Evolutionary conservation across 2,329 filamentous ascomycete species (phyloP), one percentile per base, ranked within the genome.

Genomic region (Paraphoma chrysanthemicola): DNA sequence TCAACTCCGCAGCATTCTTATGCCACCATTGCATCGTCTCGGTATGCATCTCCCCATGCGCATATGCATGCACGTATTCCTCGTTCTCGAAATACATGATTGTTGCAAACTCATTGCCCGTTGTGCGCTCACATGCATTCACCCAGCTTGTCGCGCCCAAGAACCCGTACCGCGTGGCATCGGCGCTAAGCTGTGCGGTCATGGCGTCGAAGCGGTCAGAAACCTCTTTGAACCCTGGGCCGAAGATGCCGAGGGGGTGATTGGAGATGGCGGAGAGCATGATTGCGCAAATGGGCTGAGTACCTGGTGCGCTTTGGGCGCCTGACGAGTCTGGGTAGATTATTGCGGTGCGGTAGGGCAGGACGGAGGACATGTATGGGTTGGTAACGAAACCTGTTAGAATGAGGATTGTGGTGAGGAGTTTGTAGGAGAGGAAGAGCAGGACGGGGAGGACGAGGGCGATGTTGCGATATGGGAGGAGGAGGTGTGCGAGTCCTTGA

Each of bases 81-180:
- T 61, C 55, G 33, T 61, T 61, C 36, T 58, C 52, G 44, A 58
- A 58, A 28, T 56, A 61, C 33, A 58, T 4, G 5, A 58, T 56
- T 1, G 31, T 41, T 44, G 57, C 52, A 33, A 49, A 52, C 48
- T 58, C 55, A 29, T 53, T 61, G 6, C 49, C 46, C 3, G 52
- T 56, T 1, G 45, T 44, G 36, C 51, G 52, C 17, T 58, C 50
- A 2, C 10, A 9, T 0, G 53, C 55, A 28, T 54, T 53, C 6
- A 58, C 14, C 59, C 59, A 61, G 2, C 39, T 10, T 6, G 55
- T 58, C 14, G 36, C 42, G 1, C 55, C 55, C 3, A 61, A 39
- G 28, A 51, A 58, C 0, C 55, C 53, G n/a, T 56, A 42, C 4
- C 4, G 46, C 1, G 52, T 52, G 3, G 55, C 55, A 7, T 52